A percentile compares a stretch with the other conserved stretches of the same genome.
phyloP scores from a whole-genome alignment of 208 protist species.

The Trypanosoma boissoni region DNA sequence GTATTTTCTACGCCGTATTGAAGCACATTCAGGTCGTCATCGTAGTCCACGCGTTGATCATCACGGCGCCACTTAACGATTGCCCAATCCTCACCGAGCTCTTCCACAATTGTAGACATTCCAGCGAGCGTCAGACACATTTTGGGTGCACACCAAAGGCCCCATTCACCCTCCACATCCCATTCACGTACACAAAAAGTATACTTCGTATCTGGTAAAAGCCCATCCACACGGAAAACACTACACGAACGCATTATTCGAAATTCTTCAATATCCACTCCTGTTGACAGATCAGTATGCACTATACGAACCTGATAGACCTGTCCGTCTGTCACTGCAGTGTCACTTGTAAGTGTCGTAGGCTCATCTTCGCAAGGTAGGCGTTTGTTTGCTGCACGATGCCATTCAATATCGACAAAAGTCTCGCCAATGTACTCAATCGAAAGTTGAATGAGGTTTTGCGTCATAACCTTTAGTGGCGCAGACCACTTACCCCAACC shows the following conservation, averaged over 20 bases:
- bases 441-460: conserved; percentile 89
- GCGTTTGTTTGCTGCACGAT: conserved; percentile 79
- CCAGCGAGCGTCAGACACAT: conserved; percentile 82
- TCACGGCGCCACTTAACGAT: conserved; percentile 61
- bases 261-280: conserved; percentile 46
- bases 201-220: conserved; percentile 88
- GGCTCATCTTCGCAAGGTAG: conserved; percentile 46
- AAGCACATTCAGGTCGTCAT: conserved; percentile 83
- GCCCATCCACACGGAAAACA: conserved; percentile 70
- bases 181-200: conserved; percentile 88
- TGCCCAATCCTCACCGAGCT: conserved; percentile 82
- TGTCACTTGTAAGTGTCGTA: conserved; percentile 53
- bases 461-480: conserved; percentile 88
- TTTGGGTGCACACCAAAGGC: conserved; percentile 78
- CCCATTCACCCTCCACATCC: conserved; percentile 88
- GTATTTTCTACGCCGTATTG: conserved; percentile 68
- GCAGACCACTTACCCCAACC: conserved; percentile 79
- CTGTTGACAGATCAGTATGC: conserved; percentile 48
- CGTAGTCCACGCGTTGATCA: conserved; percentile 70
- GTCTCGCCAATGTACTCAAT: conserved; percentile 85
- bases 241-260: conserved; percentile 72
- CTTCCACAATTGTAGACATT: conserved; percentile 50
- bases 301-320: conserved; percentile 78
- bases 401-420: conserved; percentile 91
- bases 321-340: conserved; percentile 53